Conservation (phyloP, 1,284 basidiomycete genomes). For the Puccinia coronata region DNA sequence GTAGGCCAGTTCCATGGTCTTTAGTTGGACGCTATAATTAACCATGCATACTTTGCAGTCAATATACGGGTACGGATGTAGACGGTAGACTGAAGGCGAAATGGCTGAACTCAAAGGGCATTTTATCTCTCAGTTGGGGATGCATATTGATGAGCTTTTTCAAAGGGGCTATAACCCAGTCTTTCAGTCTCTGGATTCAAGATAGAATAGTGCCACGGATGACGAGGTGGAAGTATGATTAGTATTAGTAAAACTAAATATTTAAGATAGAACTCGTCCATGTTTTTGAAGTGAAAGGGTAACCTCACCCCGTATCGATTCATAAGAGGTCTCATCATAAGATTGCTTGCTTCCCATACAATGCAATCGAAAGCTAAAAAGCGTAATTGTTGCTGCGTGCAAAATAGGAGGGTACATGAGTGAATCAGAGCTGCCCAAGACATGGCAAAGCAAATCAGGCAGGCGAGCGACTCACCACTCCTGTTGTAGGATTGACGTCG, state of each 20-base stretch:
- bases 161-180: slow-evolving; percentile 81
- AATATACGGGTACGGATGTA: neutral
- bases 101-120: slow-evolving; percentile 78
- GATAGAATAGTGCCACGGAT: slow-evolving; percentile 44
- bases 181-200: slow-evolving; percentile 69
- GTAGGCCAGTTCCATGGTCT: slow-evolving; percentile 86
- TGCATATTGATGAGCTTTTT: slow-evolving; percentile 70
- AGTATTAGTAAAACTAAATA: neutral
- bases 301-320: slow-evolving; percentile 83
- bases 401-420: neutral
- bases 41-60: neutral
- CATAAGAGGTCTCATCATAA: slow-evolving; percentile 78
- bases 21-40: slow-evolving; percentile 72
- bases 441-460: neutral
- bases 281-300: neutral
- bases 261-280: no score
- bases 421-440: neutral
- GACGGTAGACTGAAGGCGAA: slow-evolving; percentile 27
- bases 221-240: slow-evolving; percentile 2
- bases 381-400: slow-evolving; percentile 70
- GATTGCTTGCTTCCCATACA: slow-evolving; percentile 78
- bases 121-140: slow-evolving; percentile 67
- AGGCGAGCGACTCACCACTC: slow-evolving; percentile 63
- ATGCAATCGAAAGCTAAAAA: slow-evolving; percentile 92
- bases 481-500: slow-evolving; percentile 76